Evolutionary conservation across 2,329 filamentous ascomycete genomes (phyloP).

Genomic region (Ophioceras dolichostomum): DNA sequence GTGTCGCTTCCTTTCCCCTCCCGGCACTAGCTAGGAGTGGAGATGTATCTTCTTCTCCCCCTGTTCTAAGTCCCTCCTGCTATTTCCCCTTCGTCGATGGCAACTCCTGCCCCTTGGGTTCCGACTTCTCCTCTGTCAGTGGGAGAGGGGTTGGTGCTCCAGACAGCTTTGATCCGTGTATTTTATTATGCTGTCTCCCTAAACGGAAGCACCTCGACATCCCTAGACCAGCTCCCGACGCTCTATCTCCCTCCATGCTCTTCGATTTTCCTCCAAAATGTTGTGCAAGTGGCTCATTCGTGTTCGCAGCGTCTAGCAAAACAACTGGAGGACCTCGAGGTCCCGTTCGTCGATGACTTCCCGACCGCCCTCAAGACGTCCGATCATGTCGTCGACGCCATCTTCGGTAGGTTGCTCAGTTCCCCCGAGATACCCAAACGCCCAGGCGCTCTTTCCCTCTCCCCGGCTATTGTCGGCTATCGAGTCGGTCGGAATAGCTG

Average conservation of each 20-base stretch:
- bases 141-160: too few species aligned
- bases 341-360: constrained; percentile 82
- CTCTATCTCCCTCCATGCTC: not conserved
- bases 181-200: constrained; percentile 7
- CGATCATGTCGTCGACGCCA: constrained; percentile 81
- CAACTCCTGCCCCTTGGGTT: too few species aligned
- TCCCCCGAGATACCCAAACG: too few species aligned
- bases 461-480: too few species aligned
- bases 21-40: too few species aligned
- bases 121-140: too few species aligned
- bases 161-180: constrained; percentile 7
- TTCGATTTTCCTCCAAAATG: constrained; percentile 7
- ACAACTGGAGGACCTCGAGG: constrained; percentile 70
- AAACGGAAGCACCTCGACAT: not conserved
- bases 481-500: too few species aligned
- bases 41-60: too few species aligned
- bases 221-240: constrained; percentile 5
- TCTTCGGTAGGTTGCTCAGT: constrained; percentile 55
- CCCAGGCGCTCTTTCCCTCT: too few species aligned
- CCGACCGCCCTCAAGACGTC: constrained; percentile 48
- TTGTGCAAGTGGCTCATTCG: constrained; percentile 15
- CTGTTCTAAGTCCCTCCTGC: too few species aligned
- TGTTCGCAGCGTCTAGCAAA: constrained; percentile 58
- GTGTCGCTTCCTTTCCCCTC: too few species aligned
- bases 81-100: too few species aligned